These are phyloP conservation scores for Rhodosporidiobolus odoratus DNA, from an alignment of 768 basidiomycete genomes.

Conservation along the genomic window DNA sequence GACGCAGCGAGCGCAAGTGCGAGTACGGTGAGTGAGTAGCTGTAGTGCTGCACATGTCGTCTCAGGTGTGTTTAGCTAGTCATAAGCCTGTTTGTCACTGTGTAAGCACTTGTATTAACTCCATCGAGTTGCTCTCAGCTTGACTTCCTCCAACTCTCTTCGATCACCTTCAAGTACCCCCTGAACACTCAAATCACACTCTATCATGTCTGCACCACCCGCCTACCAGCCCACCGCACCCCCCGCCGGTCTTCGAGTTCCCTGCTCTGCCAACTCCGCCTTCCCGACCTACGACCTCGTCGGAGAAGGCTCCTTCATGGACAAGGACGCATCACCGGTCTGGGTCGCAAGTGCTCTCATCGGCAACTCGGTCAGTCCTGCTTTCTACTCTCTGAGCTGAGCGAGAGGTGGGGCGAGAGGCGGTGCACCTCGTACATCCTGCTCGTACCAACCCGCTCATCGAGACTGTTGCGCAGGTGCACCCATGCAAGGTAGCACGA, in stretches of 20 bases:
- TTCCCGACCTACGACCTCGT: constrained; percentile 58
- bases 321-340: constrained; percentile 58
- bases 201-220: constrained; percentile 15
- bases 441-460: too few species aligned
- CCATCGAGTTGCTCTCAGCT: not conserved
- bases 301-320: constrained; percentile 56
- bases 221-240: constrained; percentile 5
- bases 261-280: constrained; percentile 57
- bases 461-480: constrained; percentile 50
- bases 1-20: too few species aligned
- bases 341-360: constrained; percentile 71
- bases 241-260: constrained; percentile 21
- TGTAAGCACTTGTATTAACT: too few species aligned
- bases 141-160: not conserved
- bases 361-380: constrained; percentile 29
- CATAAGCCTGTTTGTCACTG: too few species aligned
- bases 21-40: too few species aligned
- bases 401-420: not conserved
- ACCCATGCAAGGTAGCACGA: constrained; percentile 73
- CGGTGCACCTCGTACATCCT: too few species aligned
- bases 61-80: too few species aligned
- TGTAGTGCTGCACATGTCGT: too few species aligned
- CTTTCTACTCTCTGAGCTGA: not conserved
- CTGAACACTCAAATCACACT: not conserved
- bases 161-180: too few species aligned